Conservation (phyloP, 208 protist species). For the Naegleria gruberi region DNA sequence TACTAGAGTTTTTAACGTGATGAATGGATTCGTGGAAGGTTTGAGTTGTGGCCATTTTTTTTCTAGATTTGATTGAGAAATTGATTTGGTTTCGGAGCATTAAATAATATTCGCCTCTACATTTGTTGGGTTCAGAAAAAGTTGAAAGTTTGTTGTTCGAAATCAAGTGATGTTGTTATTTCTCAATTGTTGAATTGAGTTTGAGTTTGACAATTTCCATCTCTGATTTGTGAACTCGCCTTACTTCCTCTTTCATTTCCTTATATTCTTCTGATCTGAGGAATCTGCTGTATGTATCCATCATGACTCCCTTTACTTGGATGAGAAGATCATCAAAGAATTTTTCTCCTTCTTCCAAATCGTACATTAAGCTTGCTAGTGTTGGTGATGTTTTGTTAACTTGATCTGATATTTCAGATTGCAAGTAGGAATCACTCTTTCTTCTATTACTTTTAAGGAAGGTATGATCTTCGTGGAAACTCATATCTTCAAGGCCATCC, state of each 20-base stretch:
- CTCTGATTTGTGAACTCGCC: not conserved
- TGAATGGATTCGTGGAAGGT: not conserved
- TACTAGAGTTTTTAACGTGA: not conserved
- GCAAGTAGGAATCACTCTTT: not conserved
- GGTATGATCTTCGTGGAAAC: not conserved
- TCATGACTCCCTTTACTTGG: not conserved
- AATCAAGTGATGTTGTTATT: no score
- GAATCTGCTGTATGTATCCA: not conserved
- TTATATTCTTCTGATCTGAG: not conserved
- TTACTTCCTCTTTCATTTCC: not conserved
- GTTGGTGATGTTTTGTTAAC: not conserved
- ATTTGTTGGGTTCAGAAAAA: no score
- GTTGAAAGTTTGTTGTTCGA: no score
- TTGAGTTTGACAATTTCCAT: not conserved
- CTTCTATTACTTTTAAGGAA: not conserved
- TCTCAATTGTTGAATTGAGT: not conserved
- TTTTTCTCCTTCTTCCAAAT: not conserved
- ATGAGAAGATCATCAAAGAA: not conserved
- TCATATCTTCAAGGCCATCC: not conserved
- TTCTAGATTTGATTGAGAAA: no score
- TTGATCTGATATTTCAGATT: not conserved
- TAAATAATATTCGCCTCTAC: no score
- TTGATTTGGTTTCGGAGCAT: no score
- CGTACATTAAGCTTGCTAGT: not conserved
- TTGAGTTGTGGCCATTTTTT: no score